Conservation (phyloP, 306 rosid species). For the Pterocarpus santalinus region DNA sequence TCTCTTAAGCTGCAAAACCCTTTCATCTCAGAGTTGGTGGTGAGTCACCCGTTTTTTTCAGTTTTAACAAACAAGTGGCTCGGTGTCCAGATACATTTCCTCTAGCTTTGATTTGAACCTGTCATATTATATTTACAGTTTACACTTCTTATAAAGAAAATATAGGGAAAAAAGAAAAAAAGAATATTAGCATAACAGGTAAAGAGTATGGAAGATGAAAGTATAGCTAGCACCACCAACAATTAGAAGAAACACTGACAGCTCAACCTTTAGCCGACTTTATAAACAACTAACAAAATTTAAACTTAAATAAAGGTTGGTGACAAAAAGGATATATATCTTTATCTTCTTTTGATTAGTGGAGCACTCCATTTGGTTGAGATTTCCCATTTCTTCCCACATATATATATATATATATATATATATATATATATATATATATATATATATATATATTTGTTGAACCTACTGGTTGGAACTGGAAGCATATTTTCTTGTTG, state of each 20-base stretch:
- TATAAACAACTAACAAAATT: constrained; percentile 48
- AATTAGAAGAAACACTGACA: constrained; percentile 58
- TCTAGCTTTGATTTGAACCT: constrained; percentile 30
- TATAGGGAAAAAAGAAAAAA: background rate
- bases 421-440: constrained; percentile 27
- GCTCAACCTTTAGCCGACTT: constrained; percentile 67
- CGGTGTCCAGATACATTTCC: background rate
- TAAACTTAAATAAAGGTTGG: constrained; percentile 50
- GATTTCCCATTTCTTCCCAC: background rate
- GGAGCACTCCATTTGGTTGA: constrained; percentile 37
- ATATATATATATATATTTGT: constrained; percentile 13
- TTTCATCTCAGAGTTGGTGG: constrained; percentile 47
- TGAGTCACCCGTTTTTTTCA: constrained; percentile 26
- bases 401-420: constrained; percentile 10
- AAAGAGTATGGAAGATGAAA: constrained; percentile 39
- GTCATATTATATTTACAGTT: background rate
- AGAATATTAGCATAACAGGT: constrained; percentile 15
- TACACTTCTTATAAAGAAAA: background rate
- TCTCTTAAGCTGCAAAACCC: constrained; percentile 4
- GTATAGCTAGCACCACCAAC: constrained; percentile 50
- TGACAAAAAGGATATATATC: constrained; percentile 37
- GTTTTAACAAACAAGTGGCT: constrained; percentile 26
- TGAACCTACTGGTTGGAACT: constrained; percentile 33
- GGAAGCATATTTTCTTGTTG: constrained; percentile 29
- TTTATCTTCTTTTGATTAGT: constrained; percentile 45